Conservation (phyloP, 352 stramenopile species). For the Pythium rishiriense region DNA sequence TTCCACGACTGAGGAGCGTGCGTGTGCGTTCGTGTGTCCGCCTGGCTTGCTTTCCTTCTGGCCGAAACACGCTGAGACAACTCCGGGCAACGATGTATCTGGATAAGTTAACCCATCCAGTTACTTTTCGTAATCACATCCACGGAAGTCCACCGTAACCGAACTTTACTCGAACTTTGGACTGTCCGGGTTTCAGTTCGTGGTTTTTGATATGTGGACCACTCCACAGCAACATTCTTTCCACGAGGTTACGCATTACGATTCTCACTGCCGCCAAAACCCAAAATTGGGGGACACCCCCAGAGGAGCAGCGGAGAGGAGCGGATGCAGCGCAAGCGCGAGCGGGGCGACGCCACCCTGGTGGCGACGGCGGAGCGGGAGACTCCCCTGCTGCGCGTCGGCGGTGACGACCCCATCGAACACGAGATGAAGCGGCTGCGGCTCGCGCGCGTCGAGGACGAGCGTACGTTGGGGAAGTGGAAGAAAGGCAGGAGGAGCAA, state of each 20-base stretch:
- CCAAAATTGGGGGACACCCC: neutral
- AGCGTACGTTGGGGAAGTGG: constrained; percentile 33
- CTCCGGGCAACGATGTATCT: neutral
- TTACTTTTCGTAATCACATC: neutral
- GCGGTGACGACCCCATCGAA: constrained; percentile 50
- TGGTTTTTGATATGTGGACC: constrained; percentile 4
- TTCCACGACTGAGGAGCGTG: neutral
- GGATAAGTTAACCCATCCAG: too few relatives aligned
- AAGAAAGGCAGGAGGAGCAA: too few relatives aligned
- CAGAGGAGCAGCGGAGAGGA: constrained; percentile 13
- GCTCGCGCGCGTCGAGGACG: constrained; percentile 49
- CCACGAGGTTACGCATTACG: neutral
- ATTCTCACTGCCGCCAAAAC: neutral
- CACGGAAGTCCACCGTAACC: neutral
- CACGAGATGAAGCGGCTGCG: constrained; percentile 75
- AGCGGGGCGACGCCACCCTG: constrained; percentile 24
- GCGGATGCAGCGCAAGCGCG: constrained; percentile 36
- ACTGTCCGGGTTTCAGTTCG: neutral
- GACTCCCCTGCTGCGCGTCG: neutral
- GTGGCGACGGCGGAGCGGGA: neutral
- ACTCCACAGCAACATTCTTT: constrained; percentile 13
- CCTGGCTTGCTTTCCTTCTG: neutral
- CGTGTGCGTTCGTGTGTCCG: neutral
- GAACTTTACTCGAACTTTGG: constrained; percentile 1
- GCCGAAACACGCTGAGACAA: neutral